phyloP scores from a whole-genome alignment of 129 eudicot genomes.

The Flaveria sonorensis region DNA sequence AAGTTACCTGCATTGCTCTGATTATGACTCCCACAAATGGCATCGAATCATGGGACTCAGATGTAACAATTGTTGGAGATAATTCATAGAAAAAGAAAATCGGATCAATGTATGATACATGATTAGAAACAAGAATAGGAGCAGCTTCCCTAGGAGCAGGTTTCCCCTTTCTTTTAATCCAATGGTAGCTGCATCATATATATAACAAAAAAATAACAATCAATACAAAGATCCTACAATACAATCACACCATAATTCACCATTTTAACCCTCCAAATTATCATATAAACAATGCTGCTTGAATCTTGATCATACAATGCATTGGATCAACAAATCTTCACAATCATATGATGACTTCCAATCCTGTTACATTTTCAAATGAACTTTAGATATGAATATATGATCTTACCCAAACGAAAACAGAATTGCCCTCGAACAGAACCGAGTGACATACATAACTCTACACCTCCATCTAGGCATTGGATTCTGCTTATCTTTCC shows the following conservation, averaged over 20 bases:
- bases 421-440: slow-evolving; percentile 67
- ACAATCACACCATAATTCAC: not conserved
- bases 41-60: slow-evolving; percentile 97
- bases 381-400: too few relatives aligned
- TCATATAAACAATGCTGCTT: not conserved
- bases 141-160: slow-evolving; percentile 96
- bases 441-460: slow-evolving; percentile 82
- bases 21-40: slow-evolving; percentile 96
- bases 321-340: not conserved
- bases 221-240: slow-evolving; percentile 42
- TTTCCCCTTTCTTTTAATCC: slow-evolving; percentile 85
- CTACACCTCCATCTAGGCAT: slow-evolving; percentile 91
- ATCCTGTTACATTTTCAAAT: not conserved
- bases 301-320: not conserved
- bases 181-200: slow-evolving; percentile 70
- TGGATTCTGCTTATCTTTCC: slow-evolving; percentile 80
- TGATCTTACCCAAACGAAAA: slow-evolving; percentile 83
- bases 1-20: slow-evolving; percentile 95
- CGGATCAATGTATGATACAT: slow-evolving; percentile 92
- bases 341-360: not conserved
- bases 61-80: slow-evolving; percentile 87
- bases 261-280: not conserved
- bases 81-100: slow-evolving; percentile 87
- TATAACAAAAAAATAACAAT: not conserved
- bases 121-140: slow-evolving; percentile 92